phyloP scores from a whole-genome alignment of 495 filamentous ascomycete species.

The Trichoderma orchidacearum region DNA sequence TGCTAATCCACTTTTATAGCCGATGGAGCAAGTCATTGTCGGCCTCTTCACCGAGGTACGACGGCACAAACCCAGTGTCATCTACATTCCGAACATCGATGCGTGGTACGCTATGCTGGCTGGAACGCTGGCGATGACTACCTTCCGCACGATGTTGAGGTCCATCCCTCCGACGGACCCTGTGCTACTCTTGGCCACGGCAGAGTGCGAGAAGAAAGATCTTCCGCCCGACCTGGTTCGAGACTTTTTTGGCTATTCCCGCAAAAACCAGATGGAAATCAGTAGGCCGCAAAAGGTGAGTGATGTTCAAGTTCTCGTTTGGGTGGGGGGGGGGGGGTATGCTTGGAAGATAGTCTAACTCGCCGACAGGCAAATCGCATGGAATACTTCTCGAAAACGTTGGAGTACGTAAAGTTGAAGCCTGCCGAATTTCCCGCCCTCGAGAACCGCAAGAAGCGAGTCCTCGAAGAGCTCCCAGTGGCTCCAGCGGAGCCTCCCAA shows the following conservation, averaged over 20 bases:
- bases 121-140: slow-evolving; percentile 43
- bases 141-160: slow-evolving; percentile 64
- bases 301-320: no score
- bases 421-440: slow-evolving; percentile 81
- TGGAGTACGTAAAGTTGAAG: slow-evolving; percentile 57
- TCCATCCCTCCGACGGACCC: slow-evolving; percentile 78
- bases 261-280: slow-evolving; percentile 58
- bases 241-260: slow-evolving; percentile 75
- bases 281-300: slow-evolving; percentile 46
- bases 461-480: slow-evolving; percentile 60
- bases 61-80: slow-evolving; percentile 88
- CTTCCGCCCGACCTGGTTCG: slow-evolving; percentile 43
- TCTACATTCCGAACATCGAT: slow-evolving; percentile 84
- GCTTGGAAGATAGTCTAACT: no score
- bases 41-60: slow-evolving; percentile 84
- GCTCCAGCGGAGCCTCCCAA: slow-evolving; percentile 57
- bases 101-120: slow-evolving; percentile 66
- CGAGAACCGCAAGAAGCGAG: slow-evolving; percentile 69
- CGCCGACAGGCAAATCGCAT: slow-evolving; percentile 39
- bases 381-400: slow-evolving; percentile 64
- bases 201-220: slow-evolving; percentile 47
- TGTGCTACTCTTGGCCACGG: slow-evolving; percentile 68
- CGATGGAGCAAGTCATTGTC: slow-evolving; percentile 74
- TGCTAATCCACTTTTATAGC: slow-evolving; percentile 26
- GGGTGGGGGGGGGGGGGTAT: no score